Conservation (phyloP, 306 rosid genomes). For the Glycine latifolia region DNA sequence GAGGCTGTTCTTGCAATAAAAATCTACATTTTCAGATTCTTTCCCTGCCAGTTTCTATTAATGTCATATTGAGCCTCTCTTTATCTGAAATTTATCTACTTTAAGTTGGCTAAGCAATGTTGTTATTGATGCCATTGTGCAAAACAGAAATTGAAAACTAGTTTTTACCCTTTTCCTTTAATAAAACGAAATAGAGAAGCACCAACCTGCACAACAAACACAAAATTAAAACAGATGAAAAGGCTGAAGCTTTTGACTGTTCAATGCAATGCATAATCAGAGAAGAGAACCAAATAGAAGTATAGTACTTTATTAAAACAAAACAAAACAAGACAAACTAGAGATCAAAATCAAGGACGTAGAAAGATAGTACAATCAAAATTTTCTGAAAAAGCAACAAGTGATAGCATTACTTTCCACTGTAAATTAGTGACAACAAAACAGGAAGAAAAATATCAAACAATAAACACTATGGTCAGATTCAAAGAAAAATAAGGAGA, state of each 20-base stretch:
- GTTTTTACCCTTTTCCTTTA: slow-evolving; percentile 79
- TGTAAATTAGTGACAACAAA: neutral
- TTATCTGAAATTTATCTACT: slow-evolving; percentile 23
- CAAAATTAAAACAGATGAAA: slow-evolving; percentile 33
- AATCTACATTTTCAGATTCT: neutral
- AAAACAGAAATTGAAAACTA: slow-evolving; percentile 35
- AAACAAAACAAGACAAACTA: slow-evolving; percentile 10
- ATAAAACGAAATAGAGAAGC: slow-evolving; percentile 80
- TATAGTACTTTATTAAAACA: neutral
- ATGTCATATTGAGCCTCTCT: slow-evolving; percentile 15
- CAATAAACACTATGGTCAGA: neutral
- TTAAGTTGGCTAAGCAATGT: slow-evolving; percentile 38
- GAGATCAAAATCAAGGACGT: neutral
- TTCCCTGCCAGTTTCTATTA: neutral
- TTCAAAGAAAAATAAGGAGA: neutral
- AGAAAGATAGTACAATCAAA: slow-evolving; percentile 18
- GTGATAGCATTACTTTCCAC: slow-evolving; percentile 32
- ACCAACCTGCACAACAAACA: slow-evolving; percentile 80
- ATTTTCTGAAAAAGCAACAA: slow-evolving; percentile 12
- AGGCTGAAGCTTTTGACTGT: slow-evolving; percentile 14
- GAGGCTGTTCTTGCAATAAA: neutral
- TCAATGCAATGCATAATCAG: slow-evolving; percentile 7
- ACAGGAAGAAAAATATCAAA: neutral
- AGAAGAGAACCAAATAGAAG: slow-evolving; percentile 37
- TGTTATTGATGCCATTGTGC: slow-evolving; percentile 9